Evolutionary conservation across 164 flowering plant genomes (phyloP).

Genomic region (Malania oleifera): DNA sequence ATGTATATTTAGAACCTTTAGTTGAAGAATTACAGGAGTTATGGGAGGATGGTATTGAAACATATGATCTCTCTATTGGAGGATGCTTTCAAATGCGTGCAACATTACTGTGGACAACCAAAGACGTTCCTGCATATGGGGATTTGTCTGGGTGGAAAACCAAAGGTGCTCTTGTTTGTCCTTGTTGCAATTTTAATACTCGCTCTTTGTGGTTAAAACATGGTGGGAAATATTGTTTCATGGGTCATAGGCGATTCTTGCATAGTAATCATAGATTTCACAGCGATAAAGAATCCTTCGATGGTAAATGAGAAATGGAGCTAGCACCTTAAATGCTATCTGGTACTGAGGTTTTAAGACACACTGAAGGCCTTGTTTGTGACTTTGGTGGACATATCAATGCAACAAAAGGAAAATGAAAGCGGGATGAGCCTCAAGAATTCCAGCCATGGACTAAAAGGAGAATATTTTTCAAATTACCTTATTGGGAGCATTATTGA

Average conservation of each 20-base stretch:
- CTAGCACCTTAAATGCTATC: not conserved
- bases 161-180: conserved; percentile 13
- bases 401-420: not conserved
- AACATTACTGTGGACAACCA: conserved; percentile 20
- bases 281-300: not conserved
- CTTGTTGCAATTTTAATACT: conserved; percentile 10
- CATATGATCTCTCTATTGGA: conserved; percentile 13
- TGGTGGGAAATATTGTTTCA: conserved; percentile 6
- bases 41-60: not conserved
- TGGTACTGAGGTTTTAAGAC: not conserved
- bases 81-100: conserved; percentile 10
- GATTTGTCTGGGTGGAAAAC: conserved; percentile 17
- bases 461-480: conserved; percentile 8
- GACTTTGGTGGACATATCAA: not conserved
- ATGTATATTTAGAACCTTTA: conserved; percentile 18
- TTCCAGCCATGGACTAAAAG: conserved; percentile 10
- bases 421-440: not conserved
- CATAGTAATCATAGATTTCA: not conserved
- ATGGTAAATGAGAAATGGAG: not conserved
- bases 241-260: conserved; percentile 19
- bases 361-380: not conserved
- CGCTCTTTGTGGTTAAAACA: not conserved
- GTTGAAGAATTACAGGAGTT: conserved; percentile 15
- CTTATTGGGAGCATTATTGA: conserved; percentile 11
- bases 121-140: conserved; percentile 15